These are phyloP conservation scores for Candida freyschussii DNA, from an alignment of 1,139 yeast genomes.

Conservation along the genomic window DNA sequence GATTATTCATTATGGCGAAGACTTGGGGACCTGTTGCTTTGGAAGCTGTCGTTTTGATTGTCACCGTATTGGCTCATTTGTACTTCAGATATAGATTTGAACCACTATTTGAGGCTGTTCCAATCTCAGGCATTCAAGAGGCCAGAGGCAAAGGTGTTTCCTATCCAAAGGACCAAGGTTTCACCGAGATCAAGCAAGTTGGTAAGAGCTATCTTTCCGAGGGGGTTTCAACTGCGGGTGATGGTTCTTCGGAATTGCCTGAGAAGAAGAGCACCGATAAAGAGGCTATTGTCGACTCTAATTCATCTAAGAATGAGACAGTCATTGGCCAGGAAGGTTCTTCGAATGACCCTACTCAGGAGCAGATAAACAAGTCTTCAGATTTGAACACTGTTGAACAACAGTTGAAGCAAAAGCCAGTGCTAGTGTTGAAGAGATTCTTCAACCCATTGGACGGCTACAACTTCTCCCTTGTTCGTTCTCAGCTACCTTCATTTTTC, in stretches of 20 bases:
- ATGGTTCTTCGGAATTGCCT: not conserved
- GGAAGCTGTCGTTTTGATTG: slow-evolving; percentile 48
- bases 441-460: slow-evolving; percentile 33
- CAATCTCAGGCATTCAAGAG: slow-evolving; percentile 65
- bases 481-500: slow-evolving; percentile 31
- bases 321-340: slow-evolving; percentile 11
- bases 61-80: slow-evolving; percentile 51
- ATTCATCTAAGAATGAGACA: slow-evolving; percentile 25
- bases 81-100: slow-evolving; percentile 54
- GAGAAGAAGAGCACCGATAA: slow-evolving; percentile 2
- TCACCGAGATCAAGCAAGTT: slow-evolving; percentile 47
- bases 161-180: slow-evolving; percentile 61
- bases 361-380: slow-evolving; percentile 15
- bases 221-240: not conserved
- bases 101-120: slow-evolving; percentile 61
- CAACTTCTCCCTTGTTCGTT: slow-evolving; percentile 30
- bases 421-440: slow-evolving; percentile 28
- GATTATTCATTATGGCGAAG: slow-evolving; percentile 64
- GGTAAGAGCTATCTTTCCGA: slow-evolving; percentile 35
- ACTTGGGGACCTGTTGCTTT: slow-evolving; percentile 70
- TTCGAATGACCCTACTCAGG: slow-evolving; percentile 9
- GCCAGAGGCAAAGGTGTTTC: slow-evolving; percentile 45
- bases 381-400: slow-evolving; percentile 12
- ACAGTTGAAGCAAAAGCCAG: slow-evolving; percentile 16
- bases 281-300: slow-evolving; percentile 14